A percentile compares a stretch with the other conserved stretches of the same genome.
These are phyloP conservation scores for Catharanthus roseus DNA, from an alignment of 257 asterid genomes.

Conservation along the genomic window DNA sequence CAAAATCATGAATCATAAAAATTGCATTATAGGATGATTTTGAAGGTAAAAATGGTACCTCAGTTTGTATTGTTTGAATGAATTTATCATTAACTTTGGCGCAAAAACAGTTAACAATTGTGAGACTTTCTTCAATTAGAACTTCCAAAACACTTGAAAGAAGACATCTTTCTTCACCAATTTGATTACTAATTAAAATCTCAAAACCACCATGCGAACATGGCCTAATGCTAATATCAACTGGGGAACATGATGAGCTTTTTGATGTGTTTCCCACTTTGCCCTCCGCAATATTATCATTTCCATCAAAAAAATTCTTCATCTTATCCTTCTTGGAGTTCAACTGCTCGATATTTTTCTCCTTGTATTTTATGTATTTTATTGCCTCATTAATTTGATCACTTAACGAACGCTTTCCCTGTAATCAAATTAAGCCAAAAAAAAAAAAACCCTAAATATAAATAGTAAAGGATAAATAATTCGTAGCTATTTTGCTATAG, in stretches of 20 bases:
- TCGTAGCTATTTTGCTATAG: no score
- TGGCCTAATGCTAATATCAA: slow-evolving; percentile 28
- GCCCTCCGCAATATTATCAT: neutral
- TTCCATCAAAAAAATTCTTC: neutral
- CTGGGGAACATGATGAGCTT: slow-evolving; percentile 5
- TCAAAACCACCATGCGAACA: slow-evolving; percentile 41
- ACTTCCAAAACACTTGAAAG: slow-evolving; percentile 33
- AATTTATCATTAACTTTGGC: slow-evolving; percentile 25
- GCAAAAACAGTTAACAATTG: slow-evolving; percentile 27
- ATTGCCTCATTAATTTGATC: slow-evolving; percentile 44
- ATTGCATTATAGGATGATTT: no score
- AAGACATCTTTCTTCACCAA: slow-evolving; percentile 22
- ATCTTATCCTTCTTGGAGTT: slow-evolving; percentile 20
- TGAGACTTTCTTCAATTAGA: slow-evolving; percentile 37
- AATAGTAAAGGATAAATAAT: no score
- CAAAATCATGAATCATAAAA: no score
- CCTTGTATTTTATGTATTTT: slow-evolving; percentile 30
- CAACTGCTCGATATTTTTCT: slow-evolving; percentile 32
- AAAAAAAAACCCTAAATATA: no score
- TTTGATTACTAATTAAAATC: slow-evolving; percentile 29
- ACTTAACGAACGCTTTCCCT: slow-evolving; percentile 47
- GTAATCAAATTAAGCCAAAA: neutral
- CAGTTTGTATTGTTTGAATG: slow-evolving; percentile 36
- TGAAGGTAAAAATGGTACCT: slow-evolving; percentile 25
- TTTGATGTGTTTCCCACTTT: slow-evolving; percentile 5